phyloP scores from a whole-genome alignment of 2,329 filamentous ascomycete species.

The Xylariaceae sp. region DNA sequence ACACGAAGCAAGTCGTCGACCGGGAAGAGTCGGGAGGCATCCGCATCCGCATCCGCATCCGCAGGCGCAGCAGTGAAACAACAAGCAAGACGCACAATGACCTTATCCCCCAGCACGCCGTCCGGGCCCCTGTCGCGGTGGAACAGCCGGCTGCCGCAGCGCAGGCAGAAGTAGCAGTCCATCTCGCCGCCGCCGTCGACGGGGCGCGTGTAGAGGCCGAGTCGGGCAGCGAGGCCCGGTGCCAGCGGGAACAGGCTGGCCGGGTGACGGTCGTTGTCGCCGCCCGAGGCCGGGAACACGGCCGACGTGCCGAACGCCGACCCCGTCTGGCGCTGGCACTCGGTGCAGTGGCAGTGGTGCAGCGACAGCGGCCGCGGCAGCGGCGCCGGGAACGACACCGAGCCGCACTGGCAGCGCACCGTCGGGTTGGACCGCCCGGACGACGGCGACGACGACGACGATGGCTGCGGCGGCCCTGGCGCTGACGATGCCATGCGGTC shows the following conservation, averaged over 20 bases:
- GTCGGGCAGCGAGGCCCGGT: slow-evolving; percentile 21
- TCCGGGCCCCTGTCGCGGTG: slow-evolving; percentile 33
- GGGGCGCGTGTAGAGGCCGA: slow-evolving; percentile 30
- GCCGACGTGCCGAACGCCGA: slow-evolving; percentile 40
- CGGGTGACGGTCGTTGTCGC: too few species aligned
- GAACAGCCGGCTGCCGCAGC: slow-evolving; percentile 39
- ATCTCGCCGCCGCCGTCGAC: slow-evolving; percentile 33
- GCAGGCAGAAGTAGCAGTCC: slow-evolving; percentile 30
- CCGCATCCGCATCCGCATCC: too few species aligned
- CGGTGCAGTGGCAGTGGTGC: slow-evolving; percentile 39
- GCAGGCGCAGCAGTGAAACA: too few species aligned
- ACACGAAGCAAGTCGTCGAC: too few species aligned
- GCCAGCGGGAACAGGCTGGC: slow-evolving; percentile 35
- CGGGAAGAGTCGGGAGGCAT: too few species aligned
- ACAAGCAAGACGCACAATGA: too few species aligned
- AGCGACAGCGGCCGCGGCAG: slow-evolving; percentile 27
- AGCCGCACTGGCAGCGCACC: slow-evolving; percentile 33
- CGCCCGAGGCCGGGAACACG: slow-evolving; percentile 31
- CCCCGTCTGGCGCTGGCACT: slow-evolving; percentile 36
- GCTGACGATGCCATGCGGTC: too few species aligned
- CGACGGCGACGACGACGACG: too few species aligned
- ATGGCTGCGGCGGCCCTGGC: too few species aligned
- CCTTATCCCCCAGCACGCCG: slow-evolving; percentile 27
- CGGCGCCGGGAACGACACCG: slow-evolving; percentile 29
- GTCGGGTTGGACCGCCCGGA: too few species aligned